Percentiles rank a stretch among this genome's conserved stretches.
Evolutionary conservation across 306 rosid species (phyloP).

Genomic region (Medicago arabica): DNA sequence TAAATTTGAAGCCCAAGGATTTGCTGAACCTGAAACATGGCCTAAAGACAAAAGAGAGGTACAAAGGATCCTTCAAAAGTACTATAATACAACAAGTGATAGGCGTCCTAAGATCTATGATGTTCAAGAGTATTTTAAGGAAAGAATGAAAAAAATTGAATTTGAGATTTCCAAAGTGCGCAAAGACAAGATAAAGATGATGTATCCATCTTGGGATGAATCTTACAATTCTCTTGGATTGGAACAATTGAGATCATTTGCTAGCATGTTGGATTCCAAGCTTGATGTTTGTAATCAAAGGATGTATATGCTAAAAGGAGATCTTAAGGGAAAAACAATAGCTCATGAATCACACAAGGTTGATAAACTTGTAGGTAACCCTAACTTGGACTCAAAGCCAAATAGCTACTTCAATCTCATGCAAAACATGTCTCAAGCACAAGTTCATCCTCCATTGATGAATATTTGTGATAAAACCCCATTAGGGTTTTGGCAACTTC

Average conservation of each 20-base stretch:
- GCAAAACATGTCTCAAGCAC: conserved; percentile 13
- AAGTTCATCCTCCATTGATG: conserved; percentile 15
- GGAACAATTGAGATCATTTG: conserved; percentile 26
- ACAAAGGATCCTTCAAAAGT: conserved; percentile 32
- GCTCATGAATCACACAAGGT: neutral
- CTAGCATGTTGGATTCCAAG: conserved; percentile 34
- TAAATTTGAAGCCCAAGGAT: conserved; percentile 11
- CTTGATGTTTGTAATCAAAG: conserved; percentile 41
- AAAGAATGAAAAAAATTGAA: conserved; percentile 40
- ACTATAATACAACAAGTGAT: neutral
- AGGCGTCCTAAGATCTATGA: conserved; percentile 26
- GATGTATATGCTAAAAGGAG: conserved; percentile 20
- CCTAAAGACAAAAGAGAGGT: conserved; percentile 26
- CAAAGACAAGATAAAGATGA: conserved; percentile 25
- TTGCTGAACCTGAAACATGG: conserved; percentile 33
- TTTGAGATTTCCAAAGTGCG: conserved; percentile 32
- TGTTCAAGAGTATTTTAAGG: conserved; percentile 38
- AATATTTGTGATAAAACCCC: neutral
- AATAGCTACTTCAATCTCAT: conserved; percentile 17
- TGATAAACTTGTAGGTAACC: neutral
- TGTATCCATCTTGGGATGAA: conserved; percentile 37
- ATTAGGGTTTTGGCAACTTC: conserved; percentile 10
- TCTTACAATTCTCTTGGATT: conserved; percentile 29
- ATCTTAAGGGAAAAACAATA: conserved; percentile 26
- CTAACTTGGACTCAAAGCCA: conserved; percentile 19